Evolutionary conservation across 2,329 filamentous ascomycete species (phyloP).

Genomic region (Xylaria sp.): DNA sequence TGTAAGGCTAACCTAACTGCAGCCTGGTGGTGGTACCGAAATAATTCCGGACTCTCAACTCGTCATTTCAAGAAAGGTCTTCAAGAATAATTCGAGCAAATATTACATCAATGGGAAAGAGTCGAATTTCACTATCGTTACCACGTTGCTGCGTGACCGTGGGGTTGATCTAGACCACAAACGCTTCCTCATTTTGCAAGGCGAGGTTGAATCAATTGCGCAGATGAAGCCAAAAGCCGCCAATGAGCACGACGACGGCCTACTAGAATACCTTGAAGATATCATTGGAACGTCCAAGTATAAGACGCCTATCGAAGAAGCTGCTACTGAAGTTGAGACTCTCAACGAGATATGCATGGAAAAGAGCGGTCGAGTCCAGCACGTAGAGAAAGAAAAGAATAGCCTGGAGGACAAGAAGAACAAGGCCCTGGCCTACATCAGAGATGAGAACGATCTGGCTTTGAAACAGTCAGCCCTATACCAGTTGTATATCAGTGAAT

Average conservation of each 20-base stretch:
- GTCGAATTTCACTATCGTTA: slow-evolving; percentile 92
- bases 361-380: slow-evolving; percentile 93
- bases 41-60: slow-evolving; percentile 84
- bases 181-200: slow-evolving; percentile 94
- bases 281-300: slow-evolving; percentile 99
- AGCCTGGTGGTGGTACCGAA: slow-evolving; percentile 74
- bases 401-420: slow-evolving; percentile 95
- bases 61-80: slow-evolving; percentile 87
- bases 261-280: slow-evolving; percentile 96
- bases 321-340: slow-evolving; percentile 84
- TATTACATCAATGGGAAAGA: slow-evolving; percentile 94
- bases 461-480: slow-evolving; percentile 91
- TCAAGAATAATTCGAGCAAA: slow-evolving; percentile 98
- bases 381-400: slow-evolving; percentile 97
- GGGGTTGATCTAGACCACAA: slow-evolving; percentile 98
- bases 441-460: slow-evolving; percentile 90
- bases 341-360: slow-evolving; percentile 95
- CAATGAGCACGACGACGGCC: slow-evolving; percentile 93
- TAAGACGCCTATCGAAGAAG: slow-evolving; percentile 95
- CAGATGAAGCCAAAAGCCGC: slow-evolving; percentile 98
- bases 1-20: slow-evolving; percentile 36
- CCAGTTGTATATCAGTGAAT: slow-evolving; percentile 88
- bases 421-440: slow-evolving; percentile 85
- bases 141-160: slow-evolving; percentile 80
- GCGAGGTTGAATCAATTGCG: slow-evolving; percentile 97